A percentile compares a stretch with the other conserved stretches of the same genome.
Evolutionary conservation across 164 flowering plant genomes (phyloP).

Genomic region (Hamamelis virginiana): DNA sequence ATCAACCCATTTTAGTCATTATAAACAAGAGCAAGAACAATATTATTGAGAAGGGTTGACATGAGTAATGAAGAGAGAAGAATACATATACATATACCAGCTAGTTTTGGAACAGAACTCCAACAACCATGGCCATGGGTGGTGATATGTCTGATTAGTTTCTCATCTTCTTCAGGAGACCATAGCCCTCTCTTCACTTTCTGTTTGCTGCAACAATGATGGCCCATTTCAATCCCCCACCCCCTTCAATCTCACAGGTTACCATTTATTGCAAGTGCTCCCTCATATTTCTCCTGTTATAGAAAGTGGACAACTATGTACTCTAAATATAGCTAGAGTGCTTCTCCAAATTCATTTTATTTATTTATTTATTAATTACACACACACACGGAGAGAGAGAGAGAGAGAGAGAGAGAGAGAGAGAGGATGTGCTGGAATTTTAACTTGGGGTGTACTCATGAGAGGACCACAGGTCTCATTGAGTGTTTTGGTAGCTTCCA

Average conservation of each 20-base stretch:
- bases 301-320: neutral
- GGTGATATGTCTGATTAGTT: constrained; percentile 33
- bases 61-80: neutral
- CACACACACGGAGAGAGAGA: constrained; percentile 15
- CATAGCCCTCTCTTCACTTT: constrained; percentile 41
- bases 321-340: neutral
- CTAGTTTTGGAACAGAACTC: constrained; percentile 44
- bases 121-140: constrained; percentile 48
- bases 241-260: constrained; percentile 4
- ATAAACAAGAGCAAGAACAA: too few species aligned
- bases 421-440: constrained; percentile 25
- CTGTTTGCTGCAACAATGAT: constrained; percentile 52
- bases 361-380: neutral
- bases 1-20: too few species aligned
- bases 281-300: neutral
- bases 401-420: constrained; percentile 10
- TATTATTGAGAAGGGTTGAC: too few species aligned
- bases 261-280: neutral
- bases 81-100: constrained; percentile 22
- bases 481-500: constrained; percentile 36
- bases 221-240: constrained; percentile 24
- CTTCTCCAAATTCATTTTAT: neutral
- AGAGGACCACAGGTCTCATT: constrained; percentile 28
- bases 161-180: constrained; percentile 51
- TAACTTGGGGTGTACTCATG: constrained; percentile 37